Evolutionary conservation across 768 basidiomycete species (phyloP).

Genomic region (Pulveroboletus frians): DNA sequence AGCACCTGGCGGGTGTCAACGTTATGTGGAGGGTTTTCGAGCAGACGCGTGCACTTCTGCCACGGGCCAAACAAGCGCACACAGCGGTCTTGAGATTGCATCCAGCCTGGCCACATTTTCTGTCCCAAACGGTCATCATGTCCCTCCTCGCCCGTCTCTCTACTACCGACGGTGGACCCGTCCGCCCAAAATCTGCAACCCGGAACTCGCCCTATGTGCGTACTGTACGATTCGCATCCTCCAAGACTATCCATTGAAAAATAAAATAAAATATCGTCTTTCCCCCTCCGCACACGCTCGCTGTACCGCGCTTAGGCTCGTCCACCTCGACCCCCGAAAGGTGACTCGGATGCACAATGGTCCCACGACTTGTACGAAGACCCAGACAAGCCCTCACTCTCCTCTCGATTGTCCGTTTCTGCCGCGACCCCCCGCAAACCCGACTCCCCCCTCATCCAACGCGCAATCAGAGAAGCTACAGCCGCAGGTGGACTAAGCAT

Average conservation of each 20-base stretch:
- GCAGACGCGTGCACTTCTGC: conserved; percentile 15
- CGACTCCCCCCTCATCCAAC: conserved; percentile 50
- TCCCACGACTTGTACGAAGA: conserved; percentile 66
- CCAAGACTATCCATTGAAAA: conserved; percentile 18
- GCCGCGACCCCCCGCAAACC: conserved; percentile 45
- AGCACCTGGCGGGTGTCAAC: background rate
- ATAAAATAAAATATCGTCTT: conserved; percentile 10
- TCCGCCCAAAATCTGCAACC: conserved; percentile 28
- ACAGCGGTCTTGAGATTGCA: conserved; percentile 7
- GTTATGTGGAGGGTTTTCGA: background rate
- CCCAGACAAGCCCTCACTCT: conserved; percentile 50
- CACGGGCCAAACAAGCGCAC: conserved; percentile 26
- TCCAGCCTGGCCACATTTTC: conserved; percentile 2
- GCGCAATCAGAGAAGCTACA: conserved; percentile 61
- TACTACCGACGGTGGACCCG: conserved; percentile 28
- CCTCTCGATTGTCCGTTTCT: conserved; percentile 47
- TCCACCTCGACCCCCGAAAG: conserved; percentile 55
- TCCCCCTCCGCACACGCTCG: background rate
- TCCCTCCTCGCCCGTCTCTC: conserved; percentile 30
- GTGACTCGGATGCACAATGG: conserved; percentile 63
- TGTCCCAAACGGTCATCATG: conserved; percentile 16
- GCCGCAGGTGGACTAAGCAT: conserved; percentile 45
- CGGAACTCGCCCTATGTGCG: conserved; percentile 33
- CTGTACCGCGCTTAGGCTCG: conserved; percentile 21
- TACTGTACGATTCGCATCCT: conserved; percentile 30